Evolutionary conservation across 2,329 filamentous ascomycete species (phyloP), one percentile per base, ranked within the genome.

Genomic region (Malbranchea zuffiana): DNA sequence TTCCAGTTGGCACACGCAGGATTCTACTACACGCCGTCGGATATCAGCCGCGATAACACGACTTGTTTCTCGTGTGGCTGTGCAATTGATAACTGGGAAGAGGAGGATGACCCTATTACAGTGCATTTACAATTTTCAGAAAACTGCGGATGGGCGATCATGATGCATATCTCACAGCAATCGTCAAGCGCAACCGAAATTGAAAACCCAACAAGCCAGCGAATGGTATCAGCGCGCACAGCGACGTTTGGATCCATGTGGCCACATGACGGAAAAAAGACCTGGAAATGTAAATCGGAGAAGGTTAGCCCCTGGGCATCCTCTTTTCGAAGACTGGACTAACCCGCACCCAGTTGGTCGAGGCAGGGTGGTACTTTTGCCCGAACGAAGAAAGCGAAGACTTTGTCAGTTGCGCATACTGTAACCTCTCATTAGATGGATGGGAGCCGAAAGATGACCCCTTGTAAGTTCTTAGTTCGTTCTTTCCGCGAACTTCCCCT

Each of bases 401-500:
- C 57, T 83, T 88, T 63, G 83, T 84, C 6, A 90, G 82, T 7
- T 98, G 90, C 56, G 72, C 82, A 18, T 95, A 96, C 61, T 98
- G 90, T 63, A 76, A 82, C 40, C 64, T 96, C 11, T 85, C 81
- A 7, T 71, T 98, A 7, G 88, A 96, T 57, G 86, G 86, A 5
- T 98, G 92, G 90, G 90, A 96, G 54, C 80, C 81, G 1, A 78
- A 80, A 41, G 90, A 98, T 57, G 84, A 93, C 54, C 90, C 90
- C 43, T 74, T 81, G 78, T 86, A 58, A 61, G 80, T 54, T 12
- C 12, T 31, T 61, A 32, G 47, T 34, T 44, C 47, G 41, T 51
- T 44, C 34, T 42, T 24, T 13, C 17, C 23, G 18, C 27, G 7
- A n/a, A 17, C 23, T 26, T 30, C 38, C 48, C 50, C 37, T 52